Conservation (phyloP, 495 filamentous ascomycete genomes). For the Penicillium herquei region DNA sequence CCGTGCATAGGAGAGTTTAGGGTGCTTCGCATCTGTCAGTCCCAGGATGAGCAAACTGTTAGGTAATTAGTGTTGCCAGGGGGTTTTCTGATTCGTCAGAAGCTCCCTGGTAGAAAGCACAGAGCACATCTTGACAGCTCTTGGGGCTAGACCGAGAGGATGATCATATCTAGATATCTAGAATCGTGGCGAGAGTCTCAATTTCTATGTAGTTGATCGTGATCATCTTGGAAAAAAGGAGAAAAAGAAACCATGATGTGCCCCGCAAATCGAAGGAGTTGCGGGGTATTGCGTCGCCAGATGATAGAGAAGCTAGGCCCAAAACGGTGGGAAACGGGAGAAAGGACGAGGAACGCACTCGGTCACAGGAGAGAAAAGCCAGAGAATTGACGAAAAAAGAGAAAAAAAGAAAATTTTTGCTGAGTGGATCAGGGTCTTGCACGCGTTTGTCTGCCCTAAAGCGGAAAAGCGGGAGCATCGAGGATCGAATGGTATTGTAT, state of each 20-base stretch:
- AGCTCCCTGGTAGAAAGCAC: slow-evolving; percentile 15
- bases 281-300: neutral
- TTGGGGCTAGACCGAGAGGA: slow-evolving; percentile 3
- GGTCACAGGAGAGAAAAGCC: neutral
- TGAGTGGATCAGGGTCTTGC: slow-evolving; percentile 12
- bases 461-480: slow-evolving; percentile 26
- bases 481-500: slow-evolving; percentile 26
- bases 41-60: slow-evolving; percentile 22
- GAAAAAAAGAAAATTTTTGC: neutral
- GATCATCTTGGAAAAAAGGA: neutral
- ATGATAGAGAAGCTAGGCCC: neutral
- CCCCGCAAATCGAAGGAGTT: slow-evolving; percentile 27
- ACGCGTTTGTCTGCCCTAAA: slow-evolving; percentile 23
- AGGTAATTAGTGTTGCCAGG: slow-evolving; percentile 37
- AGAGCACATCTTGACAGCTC: slow-evolving; percentile 31
- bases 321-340: neutral
- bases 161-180: slow-evolving; percentile 7
- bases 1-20: neutral
- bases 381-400: neutral
- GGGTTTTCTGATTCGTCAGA: slow-evolving; percentile 29
- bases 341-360: neutral
- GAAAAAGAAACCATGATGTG: neutral
- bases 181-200: too few relatives aligned
- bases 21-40: too few relatives aligned
- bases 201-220: too few relatives aligned